These are phyloP conservation scores for Melanogaster broomeanus DNA, from an alignment of 768 basidiomycete genomes.

Conservation along the genomic window DNA sequence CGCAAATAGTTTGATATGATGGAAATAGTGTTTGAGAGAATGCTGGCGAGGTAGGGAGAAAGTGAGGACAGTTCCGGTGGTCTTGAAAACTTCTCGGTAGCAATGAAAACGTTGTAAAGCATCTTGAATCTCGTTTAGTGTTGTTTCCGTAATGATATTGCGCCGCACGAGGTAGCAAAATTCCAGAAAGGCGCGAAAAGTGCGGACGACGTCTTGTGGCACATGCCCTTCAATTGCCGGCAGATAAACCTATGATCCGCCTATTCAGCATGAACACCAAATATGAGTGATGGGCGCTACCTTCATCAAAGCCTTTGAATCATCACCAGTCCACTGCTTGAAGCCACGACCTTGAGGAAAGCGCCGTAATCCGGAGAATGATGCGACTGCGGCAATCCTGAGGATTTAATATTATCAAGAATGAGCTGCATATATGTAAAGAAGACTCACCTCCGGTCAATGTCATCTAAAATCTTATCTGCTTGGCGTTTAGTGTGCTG, in stretches of 20 bases:
- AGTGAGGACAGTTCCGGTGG: slow-evolving; percentile 8
- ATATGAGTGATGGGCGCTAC: slow-evolving; percentile 12
- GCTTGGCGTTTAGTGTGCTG: not conserved
- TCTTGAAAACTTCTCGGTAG: slow-evolving; percentile 16
- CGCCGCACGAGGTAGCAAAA: slow-evolving; percentile 34
- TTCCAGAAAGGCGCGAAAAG: slow-evolving; percentile 24
- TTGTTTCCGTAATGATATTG: slow-evolving; percentile 13
- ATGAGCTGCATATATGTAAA: too few relatives aligned
- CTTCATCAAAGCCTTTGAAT: slow-evolving; percentile 42
- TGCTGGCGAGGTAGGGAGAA: slow-evolving; percentile 35
- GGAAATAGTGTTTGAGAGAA: slow-evolving; percentile 28
- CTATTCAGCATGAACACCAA: not conserved
- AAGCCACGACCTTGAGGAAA: slow-evolving; percentile 34
- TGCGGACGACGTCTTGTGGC: slow-evolving; percentile 13
- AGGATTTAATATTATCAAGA: not conserved
- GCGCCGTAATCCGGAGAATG: slow-evolving; percentile 25
- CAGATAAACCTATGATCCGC: slow-evolving; percentile 23
- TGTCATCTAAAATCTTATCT: slow-evolving; percentile 24
- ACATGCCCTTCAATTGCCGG: slow-evolving; percentile 26
- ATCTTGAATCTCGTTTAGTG: slow-evolving; percentile 16
- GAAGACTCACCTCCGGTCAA: slow-evolving; percentile 26
- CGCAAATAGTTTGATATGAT: slow-evolving; percentile 26
- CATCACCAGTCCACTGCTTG: slow-evolving; percentile 40
- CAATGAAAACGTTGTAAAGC: slow-evolving; percentile 20
- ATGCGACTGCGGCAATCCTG: slow-evolving; percentile 30